Percentiles rank a stretch among this genome's conserved stretches.
phyloP scores from a whole-genome alignment of 1,284 basidiomycete species.

The Inonotus obliquus region DNA sequence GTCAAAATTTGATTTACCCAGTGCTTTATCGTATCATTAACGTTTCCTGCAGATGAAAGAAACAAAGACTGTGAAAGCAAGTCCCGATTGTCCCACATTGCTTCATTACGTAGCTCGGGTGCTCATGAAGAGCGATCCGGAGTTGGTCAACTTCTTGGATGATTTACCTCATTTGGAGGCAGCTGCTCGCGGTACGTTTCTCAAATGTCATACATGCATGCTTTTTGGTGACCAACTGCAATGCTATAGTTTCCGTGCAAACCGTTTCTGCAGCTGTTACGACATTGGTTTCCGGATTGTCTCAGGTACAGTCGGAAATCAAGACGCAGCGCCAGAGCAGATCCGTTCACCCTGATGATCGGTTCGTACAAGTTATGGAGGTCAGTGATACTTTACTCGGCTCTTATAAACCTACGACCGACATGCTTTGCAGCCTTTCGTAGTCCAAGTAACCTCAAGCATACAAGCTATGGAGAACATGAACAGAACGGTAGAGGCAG shows the following conservation, averaged over 20 bases:
- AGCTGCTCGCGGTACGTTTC: constrained; percentile 65
- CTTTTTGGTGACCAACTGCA: constrained; percentile 7
- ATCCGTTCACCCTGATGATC: constrained; percentile 43
- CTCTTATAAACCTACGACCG: constrained; percentile 2
- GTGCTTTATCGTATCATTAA: constrained; percentile 11
- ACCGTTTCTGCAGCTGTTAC: constrained; percentile 57
- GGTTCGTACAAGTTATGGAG: constrained; percentile 64
- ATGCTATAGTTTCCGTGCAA: constrained; percentile 64
- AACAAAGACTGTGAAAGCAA: constrained; percentile 70
- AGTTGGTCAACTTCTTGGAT: constrained; percentile 69
- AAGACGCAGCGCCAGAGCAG: constrained; percentile 33
- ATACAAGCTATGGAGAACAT: constrained; percentile 66
- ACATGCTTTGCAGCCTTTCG: constrained; percentile 46
- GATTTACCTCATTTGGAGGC: constrained; percentile 81
- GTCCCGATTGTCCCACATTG: constrained; percentile 73
- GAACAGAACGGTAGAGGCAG: constrained; percentile 49
- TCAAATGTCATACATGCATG: neutral
- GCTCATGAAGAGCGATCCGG: constrained; percentile 65
- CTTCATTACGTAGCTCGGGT: constrained; percentile 82
- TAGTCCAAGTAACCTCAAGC: constrained; percentile 41
- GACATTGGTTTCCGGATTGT: constrained; percentile 51
- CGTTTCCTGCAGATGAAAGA: constrained; percentile 64
- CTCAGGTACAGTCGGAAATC: constrained; percentile 56
- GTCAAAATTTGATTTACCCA: constrained; percentile 32
- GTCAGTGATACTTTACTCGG: constrained; percentile 30